These are phyloP conservation scores for Apostasia shenzhenica DNA, from an alignment of 106 monocot species.

Conservation along the genomic window DNA sequence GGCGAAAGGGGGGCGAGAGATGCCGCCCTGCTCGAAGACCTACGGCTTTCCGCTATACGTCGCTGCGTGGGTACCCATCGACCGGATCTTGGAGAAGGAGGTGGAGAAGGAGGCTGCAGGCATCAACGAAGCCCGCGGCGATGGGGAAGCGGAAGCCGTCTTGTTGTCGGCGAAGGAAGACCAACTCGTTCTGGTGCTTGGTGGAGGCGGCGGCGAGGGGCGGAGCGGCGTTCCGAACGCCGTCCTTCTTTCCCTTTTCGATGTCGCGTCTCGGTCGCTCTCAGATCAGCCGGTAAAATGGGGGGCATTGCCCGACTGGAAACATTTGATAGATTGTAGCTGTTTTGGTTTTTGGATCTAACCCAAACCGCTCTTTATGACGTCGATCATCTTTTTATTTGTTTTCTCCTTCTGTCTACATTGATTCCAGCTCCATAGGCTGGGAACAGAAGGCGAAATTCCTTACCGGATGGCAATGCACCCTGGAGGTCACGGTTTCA, in stretches of 20 bases:
- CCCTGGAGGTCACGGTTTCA: conserved; percentile 64
- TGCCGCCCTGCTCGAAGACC: conserved; percentile 46
- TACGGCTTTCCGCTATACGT: conserved; percentile 84
- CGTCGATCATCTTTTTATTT: neutral
- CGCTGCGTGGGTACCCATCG: conserved; percentile 54
- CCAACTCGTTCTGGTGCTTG: conserved; percentile 38
- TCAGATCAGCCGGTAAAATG: conserved; percentile 49
- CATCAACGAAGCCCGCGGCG: neutral
- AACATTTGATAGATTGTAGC: neutral
- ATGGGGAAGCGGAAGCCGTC: neutral
- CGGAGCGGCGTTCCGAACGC: conserved; percentile 80
- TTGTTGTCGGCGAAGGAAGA: neutral
- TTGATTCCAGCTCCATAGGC: conserved; percentile 37
- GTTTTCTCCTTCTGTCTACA: neutral
- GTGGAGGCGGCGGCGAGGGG: conserved; percentile 89
- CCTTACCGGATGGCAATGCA: conserved; percentile 93
- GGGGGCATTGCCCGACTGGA: neutral
- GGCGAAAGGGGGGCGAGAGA: conserved; percentile 29
- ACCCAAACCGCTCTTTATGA: neutral
- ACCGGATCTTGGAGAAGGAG: conserved; percentile 22
- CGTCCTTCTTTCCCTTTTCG: conserved; percentile 51
- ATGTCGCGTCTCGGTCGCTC: conserved; percentile 35
- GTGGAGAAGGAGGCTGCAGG: neutral
- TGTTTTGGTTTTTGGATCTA: neutral
- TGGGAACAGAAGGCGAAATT: conserved; percentile 44